phyloP scores from a whole-genome alignment of 345 rosid genomes.

The Raphanus sativus region DNA sequence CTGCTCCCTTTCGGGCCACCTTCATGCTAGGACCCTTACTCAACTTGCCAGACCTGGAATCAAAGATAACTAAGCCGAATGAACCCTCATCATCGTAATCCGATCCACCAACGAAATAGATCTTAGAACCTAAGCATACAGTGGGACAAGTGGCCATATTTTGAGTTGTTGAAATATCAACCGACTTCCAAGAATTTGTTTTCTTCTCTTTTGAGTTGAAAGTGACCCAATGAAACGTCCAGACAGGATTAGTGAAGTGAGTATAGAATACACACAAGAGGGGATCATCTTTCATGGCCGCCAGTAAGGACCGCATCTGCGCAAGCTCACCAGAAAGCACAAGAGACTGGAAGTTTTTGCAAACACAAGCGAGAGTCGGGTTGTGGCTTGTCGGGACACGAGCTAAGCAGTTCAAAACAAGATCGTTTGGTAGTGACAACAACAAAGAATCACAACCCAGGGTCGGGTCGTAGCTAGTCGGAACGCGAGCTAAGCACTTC shows the following conservation, averaged over 20 bases:
- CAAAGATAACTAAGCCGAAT: neutral
- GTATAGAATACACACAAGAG: neutral
- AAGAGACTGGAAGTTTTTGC: neutral
- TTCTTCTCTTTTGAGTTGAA: neutral
- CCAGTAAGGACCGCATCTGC: neutral
- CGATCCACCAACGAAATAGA: neutral
- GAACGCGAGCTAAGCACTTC: neutral
- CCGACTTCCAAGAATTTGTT: neutral
- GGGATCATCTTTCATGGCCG: neutral
- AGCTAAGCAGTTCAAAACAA: neutral
- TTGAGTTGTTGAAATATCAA: neutral
- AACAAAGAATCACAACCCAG: neutral
- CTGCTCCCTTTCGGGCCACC: neutral
- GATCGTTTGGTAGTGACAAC: neutral
- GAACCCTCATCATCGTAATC: neutral
- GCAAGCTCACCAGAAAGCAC: neutral
- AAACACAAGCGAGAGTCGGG: neutral
- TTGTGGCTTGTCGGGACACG: neutral
- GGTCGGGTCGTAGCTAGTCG: no score
- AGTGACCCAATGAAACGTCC: neutral
- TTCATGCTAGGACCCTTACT: neutral
- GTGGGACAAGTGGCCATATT: neutral
- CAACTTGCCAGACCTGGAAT: neutral
- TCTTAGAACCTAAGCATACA: neutral
- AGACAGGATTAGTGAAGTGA: neutral